Evolutionary conservation across 345 rosid genomes (phyloP).

Genomic region (Rhodomyrtus tomentosa): DNA sequence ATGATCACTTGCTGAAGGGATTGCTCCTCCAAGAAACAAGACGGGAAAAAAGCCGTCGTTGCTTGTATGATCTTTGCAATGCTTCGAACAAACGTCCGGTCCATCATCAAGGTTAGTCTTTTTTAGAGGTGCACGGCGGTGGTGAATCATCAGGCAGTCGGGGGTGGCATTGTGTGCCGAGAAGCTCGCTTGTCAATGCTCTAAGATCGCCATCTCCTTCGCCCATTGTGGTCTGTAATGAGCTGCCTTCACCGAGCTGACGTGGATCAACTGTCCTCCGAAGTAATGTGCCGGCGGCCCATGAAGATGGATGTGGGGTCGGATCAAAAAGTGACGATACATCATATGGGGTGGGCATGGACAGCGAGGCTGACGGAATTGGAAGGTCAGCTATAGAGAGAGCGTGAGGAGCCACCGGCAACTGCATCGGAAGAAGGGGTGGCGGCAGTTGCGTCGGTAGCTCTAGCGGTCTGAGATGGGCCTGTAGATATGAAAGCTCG

Average conservation of each 20-base stretch:
- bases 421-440: slow-evolving; percentile 9
- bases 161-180: slow-evolving; percentile 46
- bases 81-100: not conserved
- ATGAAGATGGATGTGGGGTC: slow-evolving; percentile 33
- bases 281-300: slow-evolving; percentile 20
- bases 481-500: slow-evolving; percentile 62
- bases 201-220: slow-evolving; percentile 40
- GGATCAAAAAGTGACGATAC: slow-evolving; percentile 57
- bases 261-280: slow-evolving; percentile 52
- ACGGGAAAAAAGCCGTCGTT: not conserved
- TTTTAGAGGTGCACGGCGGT: not conserved
- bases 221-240: slow-evolving; percentile 11
- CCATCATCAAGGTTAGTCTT: not conserved
- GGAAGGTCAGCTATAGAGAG: slow-evolving; percentile 20
- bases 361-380: slow-evolving; percentile 33
- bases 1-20: not conserved
- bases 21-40: not conserved
- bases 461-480: slow-evolving; percentile 49
- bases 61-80: not conserved
- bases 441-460: slow-evolving; percentile 36
- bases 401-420: slow-evolving; percentile 12
- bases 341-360: slow-evolving; percentile 40
- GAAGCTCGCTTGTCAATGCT: slow-evolving; percentile 63
- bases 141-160: slow-evolving; percentile 4
- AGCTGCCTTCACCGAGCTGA: slow-evolving; percentile 23